Evolutionary conservation across 495 filamentous ascomycete species (phyloP), one percentile per base, ranked within the genome.

Genomic region (Achaetomiella virescens): DNA sequence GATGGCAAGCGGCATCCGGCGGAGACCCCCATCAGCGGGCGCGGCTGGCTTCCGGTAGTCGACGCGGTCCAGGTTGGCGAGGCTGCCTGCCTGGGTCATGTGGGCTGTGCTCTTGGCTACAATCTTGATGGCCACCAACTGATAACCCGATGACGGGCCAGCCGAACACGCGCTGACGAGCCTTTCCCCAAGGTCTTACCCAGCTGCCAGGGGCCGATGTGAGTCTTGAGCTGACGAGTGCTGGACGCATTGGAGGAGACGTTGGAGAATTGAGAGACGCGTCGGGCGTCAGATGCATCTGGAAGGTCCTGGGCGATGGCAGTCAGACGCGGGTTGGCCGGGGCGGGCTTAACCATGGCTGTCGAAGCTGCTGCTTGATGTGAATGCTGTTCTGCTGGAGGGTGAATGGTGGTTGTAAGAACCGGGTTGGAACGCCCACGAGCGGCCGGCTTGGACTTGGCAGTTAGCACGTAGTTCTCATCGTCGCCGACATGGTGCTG

Each of bases 111-210:
- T 82, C 67, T 89, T 92, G 45, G 86, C 84, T 18, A 98, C 85
- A 56, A 98, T 96, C 78, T 98, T 98, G 68, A 96, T 83, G 6
- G 95, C 93, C 10, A 89, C 93, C 25, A 84, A 75, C 56, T 95
- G 81, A 3, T 85, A 14, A 77, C 68, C 17, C 77, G 78, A 71
- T 98, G 90, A 55, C 84, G 83, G 1, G 90, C 92, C 44, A 90
- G 67, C 46, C 93, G 80, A 9, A 98, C 95, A 6, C 88, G 78
- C 3, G 88, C 90, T 52, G 88, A 91, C 0, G 90, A 84, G 8
- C 93, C 93, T 54, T 86, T 83, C 0, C 93, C 93, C 44, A 98
- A 75, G 0, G 86, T 91, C 65, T 83, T 86, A 8, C 93, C 93
- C 17, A 98, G 72, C 48, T 89, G 79, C 95, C 95, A 98, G 62